phyloP scores from a whole-genome alignment of 2,329 filamentous ascomycete genomes.

The Claviceps sp. region DNA sequence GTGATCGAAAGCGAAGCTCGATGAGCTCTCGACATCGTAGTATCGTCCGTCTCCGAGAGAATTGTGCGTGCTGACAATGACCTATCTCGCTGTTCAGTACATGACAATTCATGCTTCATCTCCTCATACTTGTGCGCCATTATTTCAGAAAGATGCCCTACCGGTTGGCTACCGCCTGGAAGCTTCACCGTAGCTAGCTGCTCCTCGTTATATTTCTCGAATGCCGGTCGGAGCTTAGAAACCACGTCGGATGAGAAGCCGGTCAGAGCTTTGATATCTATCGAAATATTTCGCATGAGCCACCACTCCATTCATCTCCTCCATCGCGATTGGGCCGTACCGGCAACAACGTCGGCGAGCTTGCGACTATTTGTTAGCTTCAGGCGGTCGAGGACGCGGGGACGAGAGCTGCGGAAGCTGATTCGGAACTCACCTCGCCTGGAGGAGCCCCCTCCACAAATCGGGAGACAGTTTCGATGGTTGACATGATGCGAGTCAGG shows the following conservation, averaged over 20 bases:
- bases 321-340: conserved; percentile 31
- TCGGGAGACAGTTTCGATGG: conserved; percentile 46
- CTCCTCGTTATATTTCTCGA: conserved; percentile 91
- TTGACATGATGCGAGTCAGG: conserved; percentile 18
- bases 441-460: conserved; percentile 92
- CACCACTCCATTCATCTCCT: neutral
- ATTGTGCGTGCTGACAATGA: conserved; percentile 80
- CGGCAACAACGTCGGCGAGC: conserved; percentile 80
- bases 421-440: conserved; percentile 60
- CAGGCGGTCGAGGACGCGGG: conserved; percentile 7
- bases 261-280: conserved; percentile 84
- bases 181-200: conserved; percentile 84
- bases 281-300: neutral
- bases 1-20: conserved; percentile 83
- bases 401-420: conserved; percentile 1
- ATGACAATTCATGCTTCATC: too few species aligned
- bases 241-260: conserved; percentile 54
- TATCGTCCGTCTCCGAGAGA: conserved; percentile 69
- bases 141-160: conserved; percentile 11
- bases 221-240: conserved; percentile 64
- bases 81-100: conserved; percentile 28
- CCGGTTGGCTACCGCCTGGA: conserved; percentile 61
- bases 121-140: neutral
- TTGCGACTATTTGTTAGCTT: conserved; percentile 34
- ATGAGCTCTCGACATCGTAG: conserved; percentile 79